Evolutionary conservation across 805 yeast genomes (phyloP), one percentile per base, ranked within the genome.

Genomic region (Isabelozyma gotoi): DNA sequence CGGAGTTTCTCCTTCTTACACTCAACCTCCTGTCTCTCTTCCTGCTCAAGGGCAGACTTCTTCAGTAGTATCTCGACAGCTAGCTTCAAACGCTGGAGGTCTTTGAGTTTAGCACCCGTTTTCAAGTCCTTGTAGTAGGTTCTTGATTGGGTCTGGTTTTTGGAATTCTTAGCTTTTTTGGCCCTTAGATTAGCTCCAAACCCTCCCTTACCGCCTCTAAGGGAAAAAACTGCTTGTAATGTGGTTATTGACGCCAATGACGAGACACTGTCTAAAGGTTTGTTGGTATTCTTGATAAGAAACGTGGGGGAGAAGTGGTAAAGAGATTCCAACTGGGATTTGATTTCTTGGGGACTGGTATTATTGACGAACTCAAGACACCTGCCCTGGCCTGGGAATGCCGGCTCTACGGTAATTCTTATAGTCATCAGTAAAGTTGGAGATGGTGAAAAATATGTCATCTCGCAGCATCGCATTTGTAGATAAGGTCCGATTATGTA

Each of bases 201-300:
- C 5, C 47, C 47, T 27, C 47, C 47, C 27, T 44, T 44, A 16
- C 47, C 47, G n/a, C 47, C 47, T 15, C 14, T 12, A 10, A 44
- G 21, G 7, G 41, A 34, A 24, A 10, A 24, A 10, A 24, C 29
- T 24, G 29, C 29, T 7, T 10, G n/a, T 24, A 24, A 24, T n/a
- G n/a, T n/a, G n/a, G n/a, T n/a, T n/a, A n/a, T n/a, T n/a, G n/a
- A n/a, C n/a, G 29, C 29, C 12, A 10, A 24, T 5, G 3, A 24
- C 29, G n/a, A 3, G 29, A 7, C 29, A 5, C 4, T 24, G 12
- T 24, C 29, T 24, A 24, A 3, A 10, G 42, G 18, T 19, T 33
- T 27, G 15, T 20, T 19, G 18, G 37, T 19, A n/a, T 24, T 24
- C 7, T 24, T 24, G 10, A 24, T n/a, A 24, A 24, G 4, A 24